Percentiles rank a stretch among this genome's conserved stretches.
These are phyloP conservation scores for Maudiozyma turicensis DNA, from an alignment of 805 yeast genomes.

Conservation along the genomic window DNA sequence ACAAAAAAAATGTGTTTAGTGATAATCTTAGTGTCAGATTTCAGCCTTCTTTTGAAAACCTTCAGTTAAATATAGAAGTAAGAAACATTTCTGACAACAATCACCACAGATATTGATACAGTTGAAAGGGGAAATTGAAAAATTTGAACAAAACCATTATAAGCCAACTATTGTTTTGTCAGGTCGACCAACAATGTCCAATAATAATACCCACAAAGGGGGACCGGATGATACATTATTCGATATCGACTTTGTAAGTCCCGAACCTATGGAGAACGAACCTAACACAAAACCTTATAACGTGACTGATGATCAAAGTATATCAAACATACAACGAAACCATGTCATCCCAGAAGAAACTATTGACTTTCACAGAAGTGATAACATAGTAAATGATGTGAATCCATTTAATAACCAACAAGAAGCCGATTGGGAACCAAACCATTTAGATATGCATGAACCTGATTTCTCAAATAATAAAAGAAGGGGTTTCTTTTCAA, in stretches of 20 bases:
- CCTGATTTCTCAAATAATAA: conserved; percentile 8
- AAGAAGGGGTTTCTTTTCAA: conserved; percentile 12
- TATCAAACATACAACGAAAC: conserved; percentile 7
- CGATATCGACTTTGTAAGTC: conserved; percentile 32
- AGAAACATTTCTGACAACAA: too few relatives aligned
- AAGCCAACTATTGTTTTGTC: too few relatives aligned
- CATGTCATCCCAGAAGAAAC: conserved; percentile 27
- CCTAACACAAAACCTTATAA: background rate
- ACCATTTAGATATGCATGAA: conserved; percentile 6
- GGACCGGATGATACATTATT: conserved; percentile 27
- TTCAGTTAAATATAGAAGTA: too few relatives aligned
- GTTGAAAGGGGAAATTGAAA: too few relatives aligned
- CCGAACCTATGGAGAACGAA: conserved; percentile 4
- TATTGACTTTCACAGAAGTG: conserved; percentile 26
- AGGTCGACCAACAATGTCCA: background rate
- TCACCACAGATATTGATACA: too few relatives aligned
- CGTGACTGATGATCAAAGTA: conserved; percentile 1
- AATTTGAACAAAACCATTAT: too few relatives aligned
- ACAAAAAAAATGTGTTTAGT: too few relatives aligned
- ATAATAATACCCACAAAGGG: background rate
- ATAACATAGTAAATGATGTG: conserved; percentile 31
- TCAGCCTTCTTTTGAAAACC: background rate
- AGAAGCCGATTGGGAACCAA: conserved; percentile 9
- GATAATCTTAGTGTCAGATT: background rate
- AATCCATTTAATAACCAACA: conserved; percentile 19